These are phyloP conservation scores for Rhizopus sp. DNA, from an alignment of 371 early-diverging fungal species.

Conservation along the genomic window DNA sequence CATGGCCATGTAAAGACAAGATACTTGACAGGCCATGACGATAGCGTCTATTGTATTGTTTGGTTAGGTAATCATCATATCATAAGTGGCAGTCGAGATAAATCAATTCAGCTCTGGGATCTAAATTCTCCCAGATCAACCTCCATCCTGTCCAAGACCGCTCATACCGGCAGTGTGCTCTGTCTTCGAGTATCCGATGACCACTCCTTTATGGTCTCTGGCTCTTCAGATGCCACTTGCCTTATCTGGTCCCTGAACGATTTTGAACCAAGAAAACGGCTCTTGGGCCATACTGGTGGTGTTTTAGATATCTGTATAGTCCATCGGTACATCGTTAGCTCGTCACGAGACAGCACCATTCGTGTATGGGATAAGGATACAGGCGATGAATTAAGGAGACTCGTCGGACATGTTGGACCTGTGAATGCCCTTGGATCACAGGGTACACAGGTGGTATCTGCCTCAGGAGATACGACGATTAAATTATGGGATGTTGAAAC, in stretches of 20 bases:
- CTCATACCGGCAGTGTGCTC: constrained; percentile 87
- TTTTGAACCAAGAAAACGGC: constrained; percentile 24
- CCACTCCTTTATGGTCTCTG: constrained; percentile 75
- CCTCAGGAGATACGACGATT: constrained; percentile 82
- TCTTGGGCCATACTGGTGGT: constrained; percentile 67
- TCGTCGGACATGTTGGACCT: constrained; percentile 81
- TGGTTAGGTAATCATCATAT: constrained; percentile 72
- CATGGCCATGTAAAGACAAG: constrained; percentile 19
- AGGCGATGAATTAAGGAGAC: constrained; percentile 55
- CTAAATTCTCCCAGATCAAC: constrained; percentile 37
- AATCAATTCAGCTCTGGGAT: constrained; percentile 81
- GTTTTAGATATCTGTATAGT: constrained; percentile 80
- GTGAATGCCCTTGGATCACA: constrained; percentile 84
- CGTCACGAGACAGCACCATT: constrained; percentile 92
- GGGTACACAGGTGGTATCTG: constrained; percentile 73
- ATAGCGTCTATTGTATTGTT: constrained; percentile 84
- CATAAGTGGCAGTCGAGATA: constrained; percentile 91
- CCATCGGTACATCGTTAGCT: constrained; percentile 70
- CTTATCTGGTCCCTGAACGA: constrained; percentile 81
- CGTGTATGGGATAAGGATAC: constrained; percentile 74
- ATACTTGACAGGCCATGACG: constrained; percentile 74
- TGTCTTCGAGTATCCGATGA: constrained; percentile 74
- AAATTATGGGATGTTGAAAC: constrained; percentile 84
- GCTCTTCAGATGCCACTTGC: constrained; percentile 85
- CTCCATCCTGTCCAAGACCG: constrained; percentile 61